Conservation (phyloP, 108 stramenopile species). For the Skeletonema menzelii region DNA sequence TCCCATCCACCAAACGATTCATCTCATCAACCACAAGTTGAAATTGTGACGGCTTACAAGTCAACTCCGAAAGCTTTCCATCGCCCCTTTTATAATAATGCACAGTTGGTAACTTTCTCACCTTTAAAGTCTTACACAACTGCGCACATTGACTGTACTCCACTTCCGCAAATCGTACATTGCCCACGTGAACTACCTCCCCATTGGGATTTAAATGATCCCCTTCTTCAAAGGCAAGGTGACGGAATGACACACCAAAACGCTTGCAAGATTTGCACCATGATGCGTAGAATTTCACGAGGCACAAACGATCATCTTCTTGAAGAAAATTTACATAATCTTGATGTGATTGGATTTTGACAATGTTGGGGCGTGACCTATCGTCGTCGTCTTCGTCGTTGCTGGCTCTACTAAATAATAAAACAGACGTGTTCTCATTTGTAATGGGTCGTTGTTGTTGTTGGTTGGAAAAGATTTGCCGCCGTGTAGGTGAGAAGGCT, state of each 20-base stretch:
- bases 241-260: slow-evolving; percentile 52
- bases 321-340: slow-evolving; percentile 43
- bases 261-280: slow-evolving; percentile 76
- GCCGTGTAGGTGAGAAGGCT: not conserved
- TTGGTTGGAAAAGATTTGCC: not conserved
- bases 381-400: not conserved
- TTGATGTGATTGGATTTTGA: slow-evolving; percentile 24
- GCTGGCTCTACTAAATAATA: not conserved
- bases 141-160: slow-evolving; percentile 53
- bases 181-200: slow-evolving; percentile 20
- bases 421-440: not conserved
- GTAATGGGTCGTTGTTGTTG: not conserved
- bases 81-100: slow-evolving; percentile 46
- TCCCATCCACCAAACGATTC: slow-evolving; percentile 21
- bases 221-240: slow-evolving; percentile 47
- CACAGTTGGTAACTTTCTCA: slow-evolving; percentile 63
- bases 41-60: slow-evolving; percentile 38
- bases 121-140: slow-evolving; percentile 60
- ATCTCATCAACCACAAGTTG: slow-evolving; percentile 42
- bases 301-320: slow-evolving; percentile 65
- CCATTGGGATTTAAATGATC: slow-evolving; percentile 31
- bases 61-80: slow-evolving; percentile 36
- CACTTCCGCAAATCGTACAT: slow-evolving; percentile 65
- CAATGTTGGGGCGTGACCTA: slow-evolving; percentile 16
- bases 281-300: slow-evolving; percentile 60